phyloP scores from a whole-genome alignment of 2,329 filamentous ascomycete genomes.

The Claviceps pusilla region DNA sequence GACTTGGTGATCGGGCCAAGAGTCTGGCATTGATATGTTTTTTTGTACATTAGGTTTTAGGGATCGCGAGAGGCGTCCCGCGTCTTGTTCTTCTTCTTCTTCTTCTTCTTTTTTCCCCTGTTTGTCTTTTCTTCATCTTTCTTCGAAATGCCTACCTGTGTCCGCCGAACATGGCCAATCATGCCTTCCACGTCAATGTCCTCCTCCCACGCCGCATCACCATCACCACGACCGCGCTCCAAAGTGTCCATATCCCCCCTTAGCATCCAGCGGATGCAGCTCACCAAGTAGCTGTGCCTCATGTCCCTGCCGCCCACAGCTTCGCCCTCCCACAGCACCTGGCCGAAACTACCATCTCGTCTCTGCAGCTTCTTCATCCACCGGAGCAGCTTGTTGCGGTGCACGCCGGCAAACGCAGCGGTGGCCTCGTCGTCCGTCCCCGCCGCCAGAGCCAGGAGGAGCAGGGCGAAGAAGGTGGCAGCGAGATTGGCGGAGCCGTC shows the following conservation, averaged over 20 bases:
- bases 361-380: slow-evolving; percentile 72
- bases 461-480: slow-evolving; percentile 77
- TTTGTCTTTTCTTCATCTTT: not conserved
- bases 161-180: slow-evolving; percentile 52
- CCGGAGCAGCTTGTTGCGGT: slow-evolving; percentile 48
- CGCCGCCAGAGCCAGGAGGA: slow-evolving; percentile 45
- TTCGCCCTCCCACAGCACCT: slow-evolving; percentile 46
- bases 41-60: not conserved
- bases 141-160: slow-evolving; percentile 27
- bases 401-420: slow-evolving; percentile 45
- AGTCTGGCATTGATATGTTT: not conserved
- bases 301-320: slow-evolving; percentile 72
- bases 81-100: not conserved
- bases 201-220: slow-evolving; percentile 42
- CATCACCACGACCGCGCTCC: slow-evolving; percentile 34
- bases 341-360: slow-evolving; percentile 78
- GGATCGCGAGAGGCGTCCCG: not conserved
- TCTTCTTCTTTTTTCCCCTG: no score
- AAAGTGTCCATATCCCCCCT: slow-evolving; percentile 36
- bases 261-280: slow-evolving; percentile 69
- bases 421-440: slow-evolving; percentile 23
- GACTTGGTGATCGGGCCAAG: slow-evolving; percentile 37
- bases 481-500: slow-evolving; percentile 54
- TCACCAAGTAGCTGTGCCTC: slow-evolving; percentile 75
- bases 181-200: slow-evolving; percentile 65